A percentile compares a stretch with the other conserved stretches of the same genome.
phyloP scores from a whole-genome alignment of 257 asterid genomes.

The Voacanga thouarsii region DNA sequence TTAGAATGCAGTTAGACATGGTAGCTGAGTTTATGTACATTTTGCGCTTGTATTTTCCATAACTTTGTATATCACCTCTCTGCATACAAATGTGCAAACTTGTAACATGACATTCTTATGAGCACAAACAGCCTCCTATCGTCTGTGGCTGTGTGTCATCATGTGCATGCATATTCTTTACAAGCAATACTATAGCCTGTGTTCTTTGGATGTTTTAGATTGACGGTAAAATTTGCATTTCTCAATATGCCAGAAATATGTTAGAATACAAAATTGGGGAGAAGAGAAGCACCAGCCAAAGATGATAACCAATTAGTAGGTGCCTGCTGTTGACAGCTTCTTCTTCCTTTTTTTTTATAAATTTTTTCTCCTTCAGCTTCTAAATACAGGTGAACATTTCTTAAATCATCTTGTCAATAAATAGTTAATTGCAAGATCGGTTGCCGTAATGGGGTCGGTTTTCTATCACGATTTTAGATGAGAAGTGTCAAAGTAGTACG shows the following conservation, averaged over 20 bases:
- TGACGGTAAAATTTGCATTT: background rate
- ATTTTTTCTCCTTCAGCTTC: background rate
- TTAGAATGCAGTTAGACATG: background rate
- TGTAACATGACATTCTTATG: background rate
- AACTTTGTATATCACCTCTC: background rate
- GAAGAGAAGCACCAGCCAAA: background rate
- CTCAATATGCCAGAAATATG: background rate
- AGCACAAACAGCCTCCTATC: background rate
- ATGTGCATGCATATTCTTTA: background rate
- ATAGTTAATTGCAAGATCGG: background rate
- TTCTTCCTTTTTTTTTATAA: too few species aligned
- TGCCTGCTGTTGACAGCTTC: background rate
- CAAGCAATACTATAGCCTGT: background rate
- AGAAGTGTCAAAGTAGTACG: background rate
- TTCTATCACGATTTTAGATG: background rate
- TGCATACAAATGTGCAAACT: background rate
- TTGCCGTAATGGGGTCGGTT: background rate
- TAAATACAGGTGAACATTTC: background rate
- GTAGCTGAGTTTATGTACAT: background rate
- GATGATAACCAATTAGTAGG: background rate
- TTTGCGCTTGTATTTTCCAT: background rate
- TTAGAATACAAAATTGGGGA: background rate
- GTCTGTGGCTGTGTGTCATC: background rate
- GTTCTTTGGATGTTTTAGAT: background rate
- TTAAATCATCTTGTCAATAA: slow-evolving; percentile 5